These are phyloP conservation scores for Amanita pseudoporphyria DNA, from an alignment of 768 basidiomycete genomes.

Conservation along the genomic window DNA sequence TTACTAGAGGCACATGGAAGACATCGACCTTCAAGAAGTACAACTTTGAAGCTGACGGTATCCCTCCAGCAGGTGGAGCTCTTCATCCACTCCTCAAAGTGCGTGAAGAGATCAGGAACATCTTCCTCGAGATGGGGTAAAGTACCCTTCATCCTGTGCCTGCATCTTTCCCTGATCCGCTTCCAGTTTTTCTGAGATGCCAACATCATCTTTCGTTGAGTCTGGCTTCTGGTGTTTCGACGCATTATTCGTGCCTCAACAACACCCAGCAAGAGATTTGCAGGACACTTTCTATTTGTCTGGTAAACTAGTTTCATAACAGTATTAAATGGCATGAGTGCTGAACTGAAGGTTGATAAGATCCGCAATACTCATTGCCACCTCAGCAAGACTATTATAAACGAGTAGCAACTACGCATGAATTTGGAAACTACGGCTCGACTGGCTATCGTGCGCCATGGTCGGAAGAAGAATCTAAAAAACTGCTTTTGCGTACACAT, in stretches of 20 bases:
- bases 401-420: conserved; percentile 75
- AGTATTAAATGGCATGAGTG: not conserved
- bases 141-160: conserved; percentile 6
- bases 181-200: conserved; percentile 94
- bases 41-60: conserved; percentile 96
- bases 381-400: conserved; percentile 82
- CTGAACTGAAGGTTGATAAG: conserved; percentile 24
- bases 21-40: conserved; percentile 92
- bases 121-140: conserved; percentile 99
- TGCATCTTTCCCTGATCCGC: conserved; percentile 3
- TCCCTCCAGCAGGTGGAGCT: conserved; percentile 82
- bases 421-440: conserved; percentile 83
- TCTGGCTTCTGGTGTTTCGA: conserved; percentile 99
- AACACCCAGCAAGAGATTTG: conserved; percentile 94
- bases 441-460: conserved; percentile 97
- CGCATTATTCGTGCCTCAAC: conserved; percentile 95
- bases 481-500: conserved; percentile 91
- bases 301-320: conserved; percentile 29
- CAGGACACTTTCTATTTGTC: conserved; percentile 99
- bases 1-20: conserved; percentile 84
- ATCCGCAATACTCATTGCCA: conserved; percentile 66
- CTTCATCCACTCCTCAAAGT: conserved; percentile 96
- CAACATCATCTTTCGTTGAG: conserved; percentile 91
- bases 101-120: conserved; percentile 92
- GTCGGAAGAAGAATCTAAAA: conserved; percentile 84